These are phyloP conservation scores for Taiozyma sp. DNA, from an alignment of 1,139 yeast species.

Conservation along the genomic window DNA sequence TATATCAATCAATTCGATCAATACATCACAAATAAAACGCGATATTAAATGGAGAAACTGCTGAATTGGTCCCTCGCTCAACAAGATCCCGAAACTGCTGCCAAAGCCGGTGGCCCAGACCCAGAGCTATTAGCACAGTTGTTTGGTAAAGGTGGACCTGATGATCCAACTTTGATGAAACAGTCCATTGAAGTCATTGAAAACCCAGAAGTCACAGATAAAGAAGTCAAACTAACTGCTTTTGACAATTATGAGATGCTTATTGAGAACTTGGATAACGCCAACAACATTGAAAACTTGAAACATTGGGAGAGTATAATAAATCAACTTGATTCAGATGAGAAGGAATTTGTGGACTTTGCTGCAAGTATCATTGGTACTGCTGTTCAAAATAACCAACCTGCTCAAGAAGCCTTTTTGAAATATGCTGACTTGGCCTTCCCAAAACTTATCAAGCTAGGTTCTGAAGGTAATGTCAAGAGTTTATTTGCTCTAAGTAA, in stretches of 20 bases:
- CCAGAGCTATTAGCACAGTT: constrained; percentile 72
- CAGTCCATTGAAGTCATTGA: constrained; percentile 61
- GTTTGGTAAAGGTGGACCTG: constrained; percentile 67
- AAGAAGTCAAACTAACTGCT: constrained; percentile 68
- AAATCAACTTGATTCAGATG: constrained; percentile 41
- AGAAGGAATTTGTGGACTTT: constrained; percentile 43
- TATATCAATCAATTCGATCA: too few relatives aligned
- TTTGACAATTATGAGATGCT: constrained; percentile 92
- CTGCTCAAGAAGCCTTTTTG: constrained; percentile 61
- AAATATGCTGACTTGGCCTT: constrained; percentile 46
- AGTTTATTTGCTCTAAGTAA: constrained; percentile 76
- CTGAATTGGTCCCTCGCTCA: constrained; percentile 90
- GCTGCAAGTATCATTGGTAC: constrained; percentile 82
- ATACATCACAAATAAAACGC: too few relatives aligned
- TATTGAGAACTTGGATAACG: constrained; percentile 90
- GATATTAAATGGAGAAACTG: constrained; percentile 67
- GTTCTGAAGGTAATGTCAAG: constrained; percentile 40
- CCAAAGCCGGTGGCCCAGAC: constrained; percentile 65
- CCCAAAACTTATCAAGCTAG: constrained; percentile 38
- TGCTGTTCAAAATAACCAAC: constrained; percentile 87
- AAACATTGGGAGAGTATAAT: constrained; percentile 75
- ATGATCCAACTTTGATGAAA: constrained; percentile 83
- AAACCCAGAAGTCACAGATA: constrained; percentile 53
- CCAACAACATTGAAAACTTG: constrained; percentile 83
- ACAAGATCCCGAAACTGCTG: constrained; percentile 61